Evolutionary conservation across 2,329 filamentous ascomycete genomes (phyloP).

Genomic region (Hymenoscyphus albidus): DNA sequence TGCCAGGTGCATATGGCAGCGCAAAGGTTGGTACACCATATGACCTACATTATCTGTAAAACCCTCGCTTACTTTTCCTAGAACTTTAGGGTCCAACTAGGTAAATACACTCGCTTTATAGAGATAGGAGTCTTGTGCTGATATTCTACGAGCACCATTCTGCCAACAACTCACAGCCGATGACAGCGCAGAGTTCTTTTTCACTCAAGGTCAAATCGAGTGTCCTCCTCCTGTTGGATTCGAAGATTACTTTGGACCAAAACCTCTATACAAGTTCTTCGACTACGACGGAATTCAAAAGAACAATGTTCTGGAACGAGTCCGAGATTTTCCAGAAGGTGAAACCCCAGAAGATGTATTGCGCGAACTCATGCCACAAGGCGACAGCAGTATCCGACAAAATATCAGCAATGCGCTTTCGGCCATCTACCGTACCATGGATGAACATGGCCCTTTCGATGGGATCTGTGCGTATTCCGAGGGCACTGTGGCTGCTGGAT

Average conservation of each 20-base stretch:
- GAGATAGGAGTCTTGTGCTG: neutral
- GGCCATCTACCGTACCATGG: slow-evolving; percentile 41
- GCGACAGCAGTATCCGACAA: slow-evolving; percentile 14
- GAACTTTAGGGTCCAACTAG: slow-evolving; percentile 54
- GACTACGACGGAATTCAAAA: slow-evolving; percentile 41
- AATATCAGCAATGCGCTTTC: slow-evolving; percentile 31
- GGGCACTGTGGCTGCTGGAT: slow-evolving; percentile 52
- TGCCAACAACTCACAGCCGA: slow-evolving; percentile 45
- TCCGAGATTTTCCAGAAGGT: slow-evolving; percentile 27
- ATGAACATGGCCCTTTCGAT: slow-evolving; percentile 44
- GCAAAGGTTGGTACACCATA: slow-evolving; percentile 42
- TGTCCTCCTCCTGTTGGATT: slow-evolving; percentile 49
- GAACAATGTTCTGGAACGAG: slow-evolving; percentile 26
- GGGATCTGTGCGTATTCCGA: slow-evolving; percentile 58
- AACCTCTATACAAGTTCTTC: slow-evolving; percentile 45
- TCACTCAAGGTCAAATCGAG: slow-evolving; percentile 47
- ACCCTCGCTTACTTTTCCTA: slow-evolving; percentile 25
- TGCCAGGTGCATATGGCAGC: slow-evolving; percentile 56
- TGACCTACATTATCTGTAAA: neutral
- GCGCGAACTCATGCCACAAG: slow-evolving; percentile 23
- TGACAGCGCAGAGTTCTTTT: slow-evolving; percentile 45
- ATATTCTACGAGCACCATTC: slow-evolving; percentile 39
- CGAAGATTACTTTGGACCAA: slow-evolving; percentile 44
- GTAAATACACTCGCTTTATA: slow-evolving; percentile 29
- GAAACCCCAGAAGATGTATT: slow-evolving; percentile 25